phyloP scores from a whole-genome alignment of 495 filamentous ascomycete species.

The Chaetomium fimeti region DNA sequence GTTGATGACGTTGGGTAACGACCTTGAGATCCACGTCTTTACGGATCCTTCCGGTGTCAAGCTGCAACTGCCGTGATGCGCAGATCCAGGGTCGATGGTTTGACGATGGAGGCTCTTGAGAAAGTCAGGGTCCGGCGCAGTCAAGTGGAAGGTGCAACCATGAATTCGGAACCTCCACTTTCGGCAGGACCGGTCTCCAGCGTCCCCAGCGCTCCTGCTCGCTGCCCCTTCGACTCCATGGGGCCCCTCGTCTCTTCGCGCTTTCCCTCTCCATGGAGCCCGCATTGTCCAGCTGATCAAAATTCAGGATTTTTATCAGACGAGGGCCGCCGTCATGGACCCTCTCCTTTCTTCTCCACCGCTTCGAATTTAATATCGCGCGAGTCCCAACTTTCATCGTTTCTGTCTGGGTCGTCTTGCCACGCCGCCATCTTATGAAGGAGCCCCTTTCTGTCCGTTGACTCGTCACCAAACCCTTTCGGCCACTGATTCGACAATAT shows the following conservation, averaged over 20 bases:
- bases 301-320: not conserved
- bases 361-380: conserved; percentile 11
- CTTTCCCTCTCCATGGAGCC: conserved; percentile 9
- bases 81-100: conserved; percentile 1
- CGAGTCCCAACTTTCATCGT: not conserved
- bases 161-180: conserved; percentile 1
- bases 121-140: not conserved
- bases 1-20: conserved; percentile 14
- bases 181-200: conserved; percentile 2
- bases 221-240: conserved; percentile 5
- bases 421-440: not conserved
- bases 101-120: not conserved
- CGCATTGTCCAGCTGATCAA: conserved; percentile 12
- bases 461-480: not conserved
- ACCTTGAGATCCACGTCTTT: not conserved
- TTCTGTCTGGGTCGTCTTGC: not conserved
- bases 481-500: not conserved
- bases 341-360: conserved; percentile 1
- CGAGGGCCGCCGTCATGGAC: not conserved
- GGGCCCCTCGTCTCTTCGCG: conserved; percentile 18
- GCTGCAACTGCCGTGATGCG: conserved; percentile 15
- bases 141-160: not conserved
- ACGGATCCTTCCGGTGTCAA: conserved; percentile 14
- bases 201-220: not conserved
- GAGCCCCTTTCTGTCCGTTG: conserved; percentile 1